These are phyloP conservation scores for Lecanoromycetidae sp. DNA, from an alignment of 2,329 filamentous ascomycete genomes.

Conservation along the genomic window DNA sequence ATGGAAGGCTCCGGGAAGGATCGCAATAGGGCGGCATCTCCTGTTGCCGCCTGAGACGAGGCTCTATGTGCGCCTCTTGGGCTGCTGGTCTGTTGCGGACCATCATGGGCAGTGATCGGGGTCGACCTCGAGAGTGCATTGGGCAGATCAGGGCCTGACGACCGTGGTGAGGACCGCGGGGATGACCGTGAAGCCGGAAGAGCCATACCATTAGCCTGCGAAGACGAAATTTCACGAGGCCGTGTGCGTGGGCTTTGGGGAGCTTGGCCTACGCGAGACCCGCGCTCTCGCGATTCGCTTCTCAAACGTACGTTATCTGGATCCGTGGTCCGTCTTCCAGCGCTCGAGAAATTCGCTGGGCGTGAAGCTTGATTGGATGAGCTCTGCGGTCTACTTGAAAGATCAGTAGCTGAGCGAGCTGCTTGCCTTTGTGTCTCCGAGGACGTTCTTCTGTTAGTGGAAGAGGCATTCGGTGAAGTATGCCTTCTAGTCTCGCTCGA, in stretches of 20 bases:
- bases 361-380: conserved; percentile 20
- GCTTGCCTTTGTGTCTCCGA: conserved; percentile 37
- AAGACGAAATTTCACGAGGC: conserved; percentile 1
- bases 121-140: neutral
- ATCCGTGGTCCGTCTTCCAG: conserved; percentile 11
- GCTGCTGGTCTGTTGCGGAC: neutral
- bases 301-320: neutral
- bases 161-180: too few species aligned
- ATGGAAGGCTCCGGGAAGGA: conserved; percentile 60
- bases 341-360: conserved; percentile 29
- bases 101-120: neutral
- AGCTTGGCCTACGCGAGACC: neutral
- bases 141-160: too few species aligned
- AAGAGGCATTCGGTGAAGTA: conserved; percentile 20
- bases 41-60: neutral
- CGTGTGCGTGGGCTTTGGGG: neutral
- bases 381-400: conserved; percentile 31
- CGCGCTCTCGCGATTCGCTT: neutral
- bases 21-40: conserved; percentile 7
- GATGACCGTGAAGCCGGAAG: neutral
- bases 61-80: conserved; percentile 21
- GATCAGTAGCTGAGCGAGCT: conserved; percentile 54
- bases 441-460: conserved; percentile 34
- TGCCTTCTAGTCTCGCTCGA: conserved; percentile 23
- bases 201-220: neutral